Evolutionary conservation across 164 flowering plant genomes (phyloP), one percentile per base, ranked within the genome.

Genomic region (Macadamia tetraphylla): DNA sequence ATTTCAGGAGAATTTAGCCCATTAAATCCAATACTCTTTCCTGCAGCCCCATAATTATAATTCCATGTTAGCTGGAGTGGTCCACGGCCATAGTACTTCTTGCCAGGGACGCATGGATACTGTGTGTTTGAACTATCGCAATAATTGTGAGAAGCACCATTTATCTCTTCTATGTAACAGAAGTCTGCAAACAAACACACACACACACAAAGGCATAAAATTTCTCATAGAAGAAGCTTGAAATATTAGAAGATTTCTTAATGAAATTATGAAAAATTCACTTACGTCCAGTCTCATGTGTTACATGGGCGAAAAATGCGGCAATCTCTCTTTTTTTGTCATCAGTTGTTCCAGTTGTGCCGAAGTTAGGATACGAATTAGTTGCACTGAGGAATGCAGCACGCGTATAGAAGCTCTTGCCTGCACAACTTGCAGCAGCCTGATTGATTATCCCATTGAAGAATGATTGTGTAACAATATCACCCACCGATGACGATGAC

Each of bases 21-120:
- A 44, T 87, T 86, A 66, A 88, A 83, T 0, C 82, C 80, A 29
- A 82, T 73, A 77, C 73, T 69, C 0, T 75, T 46, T 61, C 90
- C 91, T 0, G 89, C 91, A 0, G 88, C 71, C 0, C 91, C 90
- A 63, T 89, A 89, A 79, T 89, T 89, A 82, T 57, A 89, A 67
- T 89, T 89, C 91, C 90, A 87, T 9, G 87, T 73, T 31, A 89
- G 67, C 46, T 87, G 94, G 46, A 89, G 60, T 1, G 90, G 90
- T 43, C 94, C 92, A 1, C 90, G 81, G 11, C 86, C 89, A 64
- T 68, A 81, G 80, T 87, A 87, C 0, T 65, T 60, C 69, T 82
- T 84, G 42, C 70, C 69, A 3, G 84, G 51, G 17, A 31, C 73
- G 70, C 91, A 87, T 7, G 83, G 86, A 42, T 76, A 87, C 53